Evolutionary conservation across 2,329 filamentous ascomycete genomes (phyloP), one percentile per base, ranked within the genome.

Genomic region (Fusarium torreyae): DNA sequence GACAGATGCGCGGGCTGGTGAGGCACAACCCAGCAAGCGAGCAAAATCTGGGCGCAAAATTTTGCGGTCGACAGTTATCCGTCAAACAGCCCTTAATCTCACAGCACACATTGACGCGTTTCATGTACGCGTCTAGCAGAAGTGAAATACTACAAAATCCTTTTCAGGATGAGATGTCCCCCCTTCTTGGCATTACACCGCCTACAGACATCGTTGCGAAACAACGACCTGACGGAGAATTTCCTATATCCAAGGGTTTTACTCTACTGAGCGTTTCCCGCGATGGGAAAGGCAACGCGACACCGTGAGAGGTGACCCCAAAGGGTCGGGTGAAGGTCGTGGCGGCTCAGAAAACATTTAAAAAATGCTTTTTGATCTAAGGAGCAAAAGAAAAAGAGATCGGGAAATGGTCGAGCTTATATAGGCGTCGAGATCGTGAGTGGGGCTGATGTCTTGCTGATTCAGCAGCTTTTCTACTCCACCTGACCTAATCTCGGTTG

Each of bases 191-290:
- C 87, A 86, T 87, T 82, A 83, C 63, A 79, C 82, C 82, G 83
- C 82, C 84, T 84, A 81, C 80, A 75, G 80, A 39, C 26, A 66
- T 50, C 63, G 64, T 63, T 78, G 77, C 74, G 77, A 68, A 75
- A 72, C 75, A 79, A 79, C 79, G 78, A 77, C 58, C 68, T 77
- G 79, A 78, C 83, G 85, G 79, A 78, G 88, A 83, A 88, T 86
- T 89, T 89, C 87, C 87, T 89, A 88, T 87, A 82, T 82, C 79
- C 85, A 85, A 85, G 86, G 86, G 83, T 80, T 79, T 85, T 82
- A 68, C 78, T 89, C 85, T 89, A 81, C 86, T 86, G 85, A 88
- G 83, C 80, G 75, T 78, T 84, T 83, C 84, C 82, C 82, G 68
- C 64, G 54, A 67, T 75, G 80, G 80, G 81, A 84, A 85, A 85